phyloP scores from a whole-genome alignment of 352 stramenopile genomes.

The Globisporangium ultimum region DNA sequence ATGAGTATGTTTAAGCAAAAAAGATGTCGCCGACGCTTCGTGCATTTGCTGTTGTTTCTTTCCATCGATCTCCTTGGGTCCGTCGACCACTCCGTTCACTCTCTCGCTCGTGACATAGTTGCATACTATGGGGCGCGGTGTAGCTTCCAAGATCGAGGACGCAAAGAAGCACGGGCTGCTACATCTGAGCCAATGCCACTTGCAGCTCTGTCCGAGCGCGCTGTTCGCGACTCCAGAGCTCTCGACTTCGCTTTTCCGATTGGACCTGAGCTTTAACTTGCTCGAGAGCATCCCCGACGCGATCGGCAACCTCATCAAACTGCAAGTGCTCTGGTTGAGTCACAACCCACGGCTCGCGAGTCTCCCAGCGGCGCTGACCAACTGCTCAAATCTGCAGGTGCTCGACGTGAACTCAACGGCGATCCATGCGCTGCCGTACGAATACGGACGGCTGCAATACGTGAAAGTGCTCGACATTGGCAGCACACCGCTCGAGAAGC shows the following conservation, averaged over 20 bases:
- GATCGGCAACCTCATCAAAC: conserved; percentile 44
- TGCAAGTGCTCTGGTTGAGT: conserved; percentile 84
- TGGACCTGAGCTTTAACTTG: conserved; percentile 85
- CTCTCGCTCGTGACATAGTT: background rate
- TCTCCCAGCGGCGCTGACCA: conserved; percentile 49
- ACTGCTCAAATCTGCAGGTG: conserved; percentile 65
- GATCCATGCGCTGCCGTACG: conserved; percentile 53
- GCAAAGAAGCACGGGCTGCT: conserved; percentile 59
- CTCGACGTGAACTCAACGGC: conserved; percentile 72
- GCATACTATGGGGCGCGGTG: conserved; percentile 23
- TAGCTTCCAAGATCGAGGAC: conserved; percentile 53
- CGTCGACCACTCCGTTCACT: background rate
- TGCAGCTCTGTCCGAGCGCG: conserved; percentile 36
- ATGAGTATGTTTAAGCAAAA: too few species aligned
- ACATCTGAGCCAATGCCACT: conserved; percentile 44
- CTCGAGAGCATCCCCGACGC: conserved; percentile 50
- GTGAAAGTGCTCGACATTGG: conserved; percentile 74
- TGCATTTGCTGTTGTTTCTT: conserved; percentile 9
- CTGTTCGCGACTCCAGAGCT: conserved; percentile 29
- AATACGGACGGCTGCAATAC: conserved; percentile 59
- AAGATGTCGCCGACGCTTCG: background rate
- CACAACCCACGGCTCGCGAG: conserved; percentile 66
- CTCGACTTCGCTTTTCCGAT: conserved; percentile 37
- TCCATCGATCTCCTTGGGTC: conserved; percentile 2
- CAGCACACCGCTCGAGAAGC: conserved; percentile 56